A percentile compares a stretch with the other conserved stretches of the same genome.
phyloP scores from a whole-genome alignment of 495 filamentous ascomycete species.

The Letharia columbiana region DNA sequence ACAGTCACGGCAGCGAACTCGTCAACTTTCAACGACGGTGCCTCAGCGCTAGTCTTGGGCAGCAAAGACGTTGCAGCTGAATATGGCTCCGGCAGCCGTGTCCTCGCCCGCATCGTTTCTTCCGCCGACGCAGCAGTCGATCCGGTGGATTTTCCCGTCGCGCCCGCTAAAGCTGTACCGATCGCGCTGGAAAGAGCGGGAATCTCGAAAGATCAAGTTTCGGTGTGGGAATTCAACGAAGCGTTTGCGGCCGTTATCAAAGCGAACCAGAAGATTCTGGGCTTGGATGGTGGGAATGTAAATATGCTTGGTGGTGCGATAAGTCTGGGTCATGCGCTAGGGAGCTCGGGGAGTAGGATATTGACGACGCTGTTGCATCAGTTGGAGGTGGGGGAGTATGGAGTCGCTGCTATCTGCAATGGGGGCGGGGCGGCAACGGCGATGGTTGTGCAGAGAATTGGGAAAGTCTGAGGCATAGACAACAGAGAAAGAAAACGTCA shows the following conservation, averaged over 20 bases:
- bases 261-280: constrained; percentile 65
- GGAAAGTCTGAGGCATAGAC: constrained; percentile 41
- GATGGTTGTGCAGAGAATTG: constrained; percentile 83
- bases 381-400: constrained; percentile 84
- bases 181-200: constrained; percentile 83
- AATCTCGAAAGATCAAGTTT: constrained; percentile 78
- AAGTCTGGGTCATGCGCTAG: constrained; percentile 85
- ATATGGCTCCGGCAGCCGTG: constrained; percentile 62
- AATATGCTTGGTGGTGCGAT: constrained; percentile 90
- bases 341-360: constrained; percentile 89
- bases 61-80: constrained; percentile 67
- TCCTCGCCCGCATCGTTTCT: constrained; percentile 74
- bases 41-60: constrained; percentile 78
- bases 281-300: constrained; percentile 66
- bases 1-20: constrained; percentile 93
- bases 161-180: constrained; percentile 85
- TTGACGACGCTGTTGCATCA: constrained; percentile 84
- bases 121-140: constrained; percentile 87
- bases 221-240: constrained; percentile 97
- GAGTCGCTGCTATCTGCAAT: constrained; percentile 93
- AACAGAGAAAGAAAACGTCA: no score
- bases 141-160: constrained; percentile 91
- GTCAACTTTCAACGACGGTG: constrained; percentile 89
- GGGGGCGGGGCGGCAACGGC: constrained; percentile 88
- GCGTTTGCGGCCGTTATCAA: constrained; percentile 95